Base-by-base conservation (phyloP, 164 flowering plant species). In the Annona cherimola region DNA sequence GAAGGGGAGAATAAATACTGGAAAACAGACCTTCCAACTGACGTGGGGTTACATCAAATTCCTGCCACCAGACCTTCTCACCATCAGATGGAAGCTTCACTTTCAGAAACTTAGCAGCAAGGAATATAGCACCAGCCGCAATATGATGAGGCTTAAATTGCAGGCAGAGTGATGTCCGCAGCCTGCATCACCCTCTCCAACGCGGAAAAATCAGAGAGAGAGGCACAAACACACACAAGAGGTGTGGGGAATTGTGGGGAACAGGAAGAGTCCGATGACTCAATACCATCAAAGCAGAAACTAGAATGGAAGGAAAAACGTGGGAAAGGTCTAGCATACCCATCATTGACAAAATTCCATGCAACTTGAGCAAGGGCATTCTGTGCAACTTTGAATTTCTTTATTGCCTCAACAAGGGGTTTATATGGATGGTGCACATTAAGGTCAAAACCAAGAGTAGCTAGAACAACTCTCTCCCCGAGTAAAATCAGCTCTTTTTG, bases 1-100 rank as follows among this genome's bases (percentile, higher is more conserved):
- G 46, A 65, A 73, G n/a, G 20, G n/a, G 11, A 72, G 19, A 39
- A 26, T 19, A 69, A 69, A 12, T 45, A 63, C 54, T 73, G 54
- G 67, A 73, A 76, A n/a, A 82, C 85, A 72, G 64, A 91, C 97
- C 97, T 83, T 91, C 94, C 83, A 91, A 86, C 73, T 87, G 91
- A 61, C 90, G 90, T 67, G 94, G 91, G 80, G 94, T 88, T 79
- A 90, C 93, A 83, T 91, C 94, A 83, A 91, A 91, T 77, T 91
- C 97, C 75, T 88, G 93, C 94, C 97, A 90, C 94, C 93, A 91
- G 71, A 88, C 89, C 85, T 84, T 89, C 83, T 90, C 97, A 26
- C 93, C 91, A 73, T 91, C 93, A 1, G 91, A 86, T 66, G 93
- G 89, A 71, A 90, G 90, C 83, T 85, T 91, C 71, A 90, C 93